A percentile compares a stretch with the other conserved stretches of the same genome.
These are phyloP conservation scores for Ceratonia siliqua DNA, from an alignment of 306 rosid species.

Conservation along the genomic window DNA sequence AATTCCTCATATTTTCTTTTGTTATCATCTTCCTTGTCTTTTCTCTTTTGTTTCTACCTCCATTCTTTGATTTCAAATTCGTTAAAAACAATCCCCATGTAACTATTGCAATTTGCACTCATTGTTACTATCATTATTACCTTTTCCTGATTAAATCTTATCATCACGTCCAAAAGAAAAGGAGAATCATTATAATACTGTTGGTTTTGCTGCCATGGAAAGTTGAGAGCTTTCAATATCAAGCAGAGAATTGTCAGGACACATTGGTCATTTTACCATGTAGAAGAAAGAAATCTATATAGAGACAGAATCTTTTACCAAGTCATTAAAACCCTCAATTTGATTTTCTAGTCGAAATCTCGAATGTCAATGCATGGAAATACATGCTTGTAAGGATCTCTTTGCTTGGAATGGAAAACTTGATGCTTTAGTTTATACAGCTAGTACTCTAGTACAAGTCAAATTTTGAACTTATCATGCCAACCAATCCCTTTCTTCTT, in stretches of 20 bases:
- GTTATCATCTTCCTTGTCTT: background rate
- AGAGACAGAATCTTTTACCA: no score
- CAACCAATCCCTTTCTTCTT: background rate
- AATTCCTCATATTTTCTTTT: background rate
- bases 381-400: no score
- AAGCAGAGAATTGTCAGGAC: no score
- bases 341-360: no score
- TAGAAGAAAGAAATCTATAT: no score
- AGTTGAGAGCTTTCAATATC: background rate
- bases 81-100: background rate
- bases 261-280: no score
- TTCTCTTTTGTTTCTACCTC: background rate
- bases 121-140: background rate
- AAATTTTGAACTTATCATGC: background rate
- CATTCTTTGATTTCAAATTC: background rate
- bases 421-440: no score
- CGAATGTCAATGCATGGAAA: no score
- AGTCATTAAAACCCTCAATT: no score
- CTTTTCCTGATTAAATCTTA: background rate
- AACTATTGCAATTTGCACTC: background rate
- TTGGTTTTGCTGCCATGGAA: background rate
- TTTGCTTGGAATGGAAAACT: no score
- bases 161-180: background rate
- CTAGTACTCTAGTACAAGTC: background rate
- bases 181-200: background rate